Evolutionary conservation across 495 filamentous ascomycete species (phyloP).

Genomic region (Parathielavia hyrcaniae): DNA sequence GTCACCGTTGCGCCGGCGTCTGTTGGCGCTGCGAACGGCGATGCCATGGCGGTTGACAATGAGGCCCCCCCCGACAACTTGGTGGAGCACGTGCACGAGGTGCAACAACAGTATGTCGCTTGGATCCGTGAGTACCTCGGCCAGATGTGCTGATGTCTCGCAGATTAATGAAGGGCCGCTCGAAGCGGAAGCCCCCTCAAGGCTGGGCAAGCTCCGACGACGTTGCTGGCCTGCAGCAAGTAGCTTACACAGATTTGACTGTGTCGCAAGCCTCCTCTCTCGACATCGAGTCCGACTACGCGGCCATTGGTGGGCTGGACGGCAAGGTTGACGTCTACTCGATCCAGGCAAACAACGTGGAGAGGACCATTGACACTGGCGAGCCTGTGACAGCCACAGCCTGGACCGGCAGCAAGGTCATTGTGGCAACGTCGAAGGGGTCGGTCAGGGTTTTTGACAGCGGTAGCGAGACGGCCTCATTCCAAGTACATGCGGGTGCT

Average conservation of each 20-base stretch:
- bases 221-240: slow-evolving; percentile 59
- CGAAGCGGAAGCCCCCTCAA: slow-evolving; percentile 79
- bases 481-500: slow-evolving; percentile 73
- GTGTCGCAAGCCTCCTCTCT: slow-evolving; percentile 55
- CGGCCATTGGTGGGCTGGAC: slow-evolving; percentile 72
- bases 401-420: slow-evolving; percentile 69
- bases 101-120: slow-evolving; percentile 63
- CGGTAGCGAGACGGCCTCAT: slow-evolving; percentile 56
- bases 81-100: slow-evolving; percentile 65
- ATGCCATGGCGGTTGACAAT: slow-evolving; percentile 86
- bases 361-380: slow-evolving; percentile 57
- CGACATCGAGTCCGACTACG: slow-evolving; percentile 63
- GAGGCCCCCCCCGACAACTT: slow-evolving; percentile 66
- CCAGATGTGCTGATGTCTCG: slow-evolving; percentile 13
- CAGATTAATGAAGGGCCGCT: slow-evolving; percentile 75
- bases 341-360: slow-evolving; percentile 59
- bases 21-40: slow-evolving; percentile 50
- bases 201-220: slow-evolving; percentile 75
- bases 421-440: slow-evolving; percentile 66
- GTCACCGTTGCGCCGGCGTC: slow-evolving; percentile 61
- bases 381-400: slow-evolving; percentile 70
- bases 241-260: slow-evolving; percentile 59
- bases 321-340: slow-evolving; percentile 77
- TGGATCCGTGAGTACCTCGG: not conserved
- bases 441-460: slow-evolving; percentile 71